Percentiles rank a stretch among this genome's conserved stretches.
These are phyloP conservation scores for Aspergillus latus DNA, from an alignment of 2,329 filamentous ascomycete genomes.

Conservation along the genomic window DNA sequence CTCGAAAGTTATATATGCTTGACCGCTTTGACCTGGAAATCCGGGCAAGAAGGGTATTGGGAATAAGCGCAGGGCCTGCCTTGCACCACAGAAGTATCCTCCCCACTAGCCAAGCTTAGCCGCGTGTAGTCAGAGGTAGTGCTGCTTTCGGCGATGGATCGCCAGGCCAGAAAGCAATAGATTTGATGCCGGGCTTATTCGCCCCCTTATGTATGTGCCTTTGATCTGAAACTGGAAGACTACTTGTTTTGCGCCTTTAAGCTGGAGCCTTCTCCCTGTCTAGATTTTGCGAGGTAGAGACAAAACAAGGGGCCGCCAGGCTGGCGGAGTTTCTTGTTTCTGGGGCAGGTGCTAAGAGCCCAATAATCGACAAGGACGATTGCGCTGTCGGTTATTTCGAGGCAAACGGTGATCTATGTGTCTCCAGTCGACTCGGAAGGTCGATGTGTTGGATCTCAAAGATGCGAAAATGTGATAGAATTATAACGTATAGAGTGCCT, in stretches of 20 bases:
- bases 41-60: too few species aligned
- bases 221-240: too few species aligned
- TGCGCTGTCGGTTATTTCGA: background rate
- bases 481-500: constrained; percentile 2
- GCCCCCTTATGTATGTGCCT: background rate
- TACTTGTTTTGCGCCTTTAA: background rate
- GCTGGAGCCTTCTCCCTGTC: too few species aligned
- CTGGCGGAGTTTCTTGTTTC: too few species aligned
- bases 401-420: background rate
- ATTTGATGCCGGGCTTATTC: background rate
- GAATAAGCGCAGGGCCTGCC: constrained; percentile 22
- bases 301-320: too few species aligned
- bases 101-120: background rate
- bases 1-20: too few species aligned
- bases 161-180: background rate
- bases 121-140: background rate
- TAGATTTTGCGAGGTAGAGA: too few species aligned
- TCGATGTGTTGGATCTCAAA: background rate
- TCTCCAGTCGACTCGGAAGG: background rate
- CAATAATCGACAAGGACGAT: background rate
- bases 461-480: background rate
- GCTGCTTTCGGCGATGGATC: background rate
- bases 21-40: too few species aligned
- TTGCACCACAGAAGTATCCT: constrained; percentile 12
- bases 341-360: too few species aligned